These are phyloP conservation scores for Sclerospora graminicola DNA, from an alignment of 352 stramenopile genomes.

Conservation along the genomic window DNA sequence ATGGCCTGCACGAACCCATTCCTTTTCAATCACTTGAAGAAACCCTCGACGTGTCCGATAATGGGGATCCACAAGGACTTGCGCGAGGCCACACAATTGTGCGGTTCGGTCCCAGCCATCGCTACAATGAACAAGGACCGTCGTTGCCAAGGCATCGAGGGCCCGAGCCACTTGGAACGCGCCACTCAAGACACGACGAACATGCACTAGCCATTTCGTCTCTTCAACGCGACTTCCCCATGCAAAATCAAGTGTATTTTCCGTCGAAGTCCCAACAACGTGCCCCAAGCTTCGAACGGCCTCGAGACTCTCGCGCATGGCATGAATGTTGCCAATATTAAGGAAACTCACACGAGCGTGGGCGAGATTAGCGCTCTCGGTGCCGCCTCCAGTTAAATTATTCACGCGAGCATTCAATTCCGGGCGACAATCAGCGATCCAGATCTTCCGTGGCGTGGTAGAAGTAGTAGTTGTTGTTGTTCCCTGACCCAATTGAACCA, in stretches of 20 bases:
- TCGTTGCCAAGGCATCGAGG: conserved; percentile 57
- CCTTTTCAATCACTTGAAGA: conserved; percentile 70
- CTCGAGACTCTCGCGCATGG: conserved; percentile 84
- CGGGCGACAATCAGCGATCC: conserved; percentile 86
- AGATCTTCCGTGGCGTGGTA: conserved; percentile 56
- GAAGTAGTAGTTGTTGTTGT: too few relatives aligned
- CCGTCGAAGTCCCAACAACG: too few relatives aligned
- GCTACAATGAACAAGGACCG: conserved; percentile 85
- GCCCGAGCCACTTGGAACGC: conserved; percentile 53
- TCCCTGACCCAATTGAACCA: too few relatives aligned
- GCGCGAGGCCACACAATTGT: conserved; percentile 72
- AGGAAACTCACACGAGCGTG: conserved; percentile 79
- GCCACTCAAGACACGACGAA: conserved; percentile 59
- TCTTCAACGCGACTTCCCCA: conserved; percentile 64
- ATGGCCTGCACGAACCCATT: conserved; percentile 81
- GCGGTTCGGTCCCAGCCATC: conserved; percentile 89
- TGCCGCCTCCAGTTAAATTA: conserved; percentile 84
- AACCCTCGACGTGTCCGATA: conserved; percentile 83
- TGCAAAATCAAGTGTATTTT: conserved; percentile 47
- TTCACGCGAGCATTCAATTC: conserved; percentile 87
- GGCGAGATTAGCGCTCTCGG: conserved; percentile 66
- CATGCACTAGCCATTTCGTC: conserved; percentile 72
- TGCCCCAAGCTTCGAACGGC: conserved; percentile 49
- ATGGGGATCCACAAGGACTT: conserved; percentile 83
- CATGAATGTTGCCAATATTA: conserved; percentile 91